Evolutionary conservation across 1,284 basidiomycete species (phyloP), one percentile per base, ranked within the genome.

Genomic region (Ceratobasidium papillatum): DNA sequence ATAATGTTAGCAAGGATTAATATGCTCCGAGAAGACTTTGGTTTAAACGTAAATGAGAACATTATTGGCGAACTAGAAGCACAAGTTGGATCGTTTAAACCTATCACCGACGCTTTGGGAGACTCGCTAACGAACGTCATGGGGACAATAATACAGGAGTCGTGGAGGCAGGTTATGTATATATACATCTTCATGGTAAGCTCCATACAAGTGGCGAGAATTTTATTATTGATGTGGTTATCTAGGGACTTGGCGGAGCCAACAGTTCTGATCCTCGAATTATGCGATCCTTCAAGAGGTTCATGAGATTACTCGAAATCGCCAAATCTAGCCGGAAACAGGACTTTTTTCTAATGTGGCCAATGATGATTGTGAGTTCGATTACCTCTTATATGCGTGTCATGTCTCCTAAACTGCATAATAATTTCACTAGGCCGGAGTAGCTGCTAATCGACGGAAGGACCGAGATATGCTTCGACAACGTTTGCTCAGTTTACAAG

Each of bases 21-120:
- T 22, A 72, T 72, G 69, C 58, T 72, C 3, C 45, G 56, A 22
- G 69, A 51, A n/a, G 58, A 72, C 38, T 61, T 49, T 38, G 56
- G 41, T 4, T 4, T 45, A 11, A 32, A 52, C 8, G 45, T 62
- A 7, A 30, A 72, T 34, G 36, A 27, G 0, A 2, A 19, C 17
- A 45, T 52, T 11, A 52, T 72, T 14, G 27, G 4, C 30, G 69
- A 72, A 34, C 32, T 72, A 11, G 52, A 61, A 27, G 1, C 25
- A 11, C 41, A 62, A 27, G 3, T 72, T 1, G 22, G 38, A 11
- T 3, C 14, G 8, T 72, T 72, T 22, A 72, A 32, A n/a, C 30
- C 58, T 3, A 52, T 52, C 22, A 4, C 27, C 1, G 38, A 17
- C 17, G 30, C 22, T 19, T 47, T 45, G 1, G 4, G 2, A 0